These are phyloP conservation scores for Noccaea caerulescens DNA, from an alignment of 345 rosid species.

Conservation along the genomic window DNA sequence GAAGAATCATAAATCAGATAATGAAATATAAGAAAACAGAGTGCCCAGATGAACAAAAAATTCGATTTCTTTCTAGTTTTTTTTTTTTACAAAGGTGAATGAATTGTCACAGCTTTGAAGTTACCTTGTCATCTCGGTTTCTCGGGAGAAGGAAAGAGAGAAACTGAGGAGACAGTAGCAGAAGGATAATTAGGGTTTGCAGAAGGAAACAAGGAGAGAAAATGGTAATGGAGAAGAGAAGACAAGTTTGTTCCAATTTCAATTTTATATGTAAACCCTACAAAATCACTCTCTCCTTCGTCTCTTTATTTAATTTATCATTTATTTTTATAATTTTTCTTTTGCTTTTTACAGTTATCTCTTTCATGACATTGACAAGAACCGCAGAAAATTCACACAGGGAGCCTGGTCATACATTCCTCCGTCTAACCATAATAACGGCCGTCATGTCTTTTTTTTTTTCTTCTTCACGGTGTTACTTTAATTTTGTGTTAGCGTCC, in stretches of 20 bases:
- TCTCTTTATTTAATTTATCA: not conserved
- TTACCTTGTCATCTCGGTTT: conserved; percentile 1
- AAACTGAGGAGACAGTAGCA: conserved; percentile 23
- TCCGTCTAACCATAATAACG: conserved; percentile 41
- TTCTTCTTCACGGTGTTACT: conserved; percentile 22
- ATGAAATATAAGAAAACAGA: conserved; percentile 5
- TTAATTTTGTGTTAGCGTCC: not conserved
- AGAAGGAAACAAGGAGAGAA: conserved; percentile 28
- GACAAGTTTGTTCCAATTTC: conserved; percentile 22
- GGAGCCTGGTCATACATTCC: conserved; percentile 23
- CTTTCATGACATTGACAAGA: conserved; percentile 24
- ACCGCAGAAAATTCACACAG: conserved; percentile 19
- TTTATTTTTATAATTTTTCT: not conserved
- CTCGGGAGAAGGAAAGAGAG: not conserved
- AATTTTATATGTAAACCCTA: conserved; percentile 47
- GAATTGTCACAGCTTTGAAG: conserved; percentile 13
- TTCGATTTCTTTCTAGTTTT: not conserved
- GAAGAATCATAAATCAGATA: not conserved
- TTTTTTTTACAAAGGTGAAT: not conserved
- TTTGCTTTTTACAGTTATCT: conserved; percentile 21
- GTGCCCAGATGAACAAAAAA: conserved; percentile 14
- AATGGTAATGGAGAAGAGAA: conserved; percentile 33
- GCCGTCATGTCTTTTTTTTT: conserved; percentile 31
- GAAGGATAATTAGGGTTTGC: conserved; percentile 44
- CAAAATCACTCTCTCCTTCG: conserved; percentile 12